These are phyloP conservation scores for Albophoma yamanashiensis DNA, from an alignment of 2,329 filamentous ascomycete species.

Conservation along the genomic window DNA sequence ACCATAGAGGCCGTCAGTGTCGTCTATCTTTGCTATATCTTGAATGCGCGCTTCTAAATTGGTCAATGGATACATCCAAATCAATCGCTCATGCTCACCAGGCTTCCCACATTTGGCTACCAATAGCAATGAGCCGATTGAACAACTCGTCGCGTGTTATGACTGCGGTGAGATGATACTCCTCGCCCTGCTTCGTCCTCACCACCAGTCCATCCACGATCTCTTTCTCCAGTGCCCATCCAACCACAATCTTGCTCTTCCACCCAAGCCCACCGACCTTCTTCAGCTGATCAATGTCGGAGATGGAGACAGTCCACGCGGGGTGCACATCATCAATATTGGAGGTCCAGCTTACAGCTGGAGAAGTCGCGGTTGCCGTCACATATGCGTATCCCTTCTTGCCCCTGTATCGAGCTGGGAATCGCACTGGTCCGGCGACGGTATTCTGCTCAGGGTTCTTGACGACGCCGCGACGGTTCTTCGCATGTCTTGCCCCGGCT, in stretches of 20 bases:
- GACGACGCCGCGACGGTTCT: slow-evolving; percentile 62
- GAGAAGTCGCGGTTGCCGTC: slow-evolving; percentile 53
- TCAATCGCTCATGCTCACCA: no score
- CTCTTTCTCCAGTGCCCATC: slow-evolving; percentile 65
- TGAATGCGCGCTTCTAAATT: no score
- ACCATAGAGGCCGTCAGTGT: no score
- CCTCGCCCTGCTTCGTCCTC: slow-evolving; percentile 42
- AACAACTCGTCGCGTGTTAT: slow-evolving; percentile 67
- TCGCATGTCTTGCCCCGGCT: slow-evolving; percentile 45
- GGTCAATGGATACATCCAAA: not conserved
- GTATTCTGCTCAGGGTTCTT: slow-evolving; percentile 27
- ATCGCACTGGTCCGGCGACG: slow-evolving; percentile 61
- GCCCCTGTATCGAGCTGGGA: slow-evolving; percentile 60
- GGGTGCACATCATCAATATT: slow-evolving; percentile 46
- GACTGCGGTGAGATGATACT: slow-evolving; percentile 59
- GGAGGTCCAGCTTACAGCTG: slow-evolving; percentile 54
- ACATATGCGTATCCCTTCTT: slow-evolving; percentile 65
- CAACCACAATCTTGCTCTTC: slow-evolving; percentile 75
- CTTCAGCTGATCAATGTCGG: slow-evolving; percentile 61
- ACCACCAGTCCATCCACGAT: slow-evolving; percentile 68
- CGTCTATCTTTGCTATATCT: not conserved
- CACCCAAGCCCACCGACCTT: slow-evolving; percentile 76
- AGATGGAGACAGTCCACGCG: slow-evolving; percentile 58
- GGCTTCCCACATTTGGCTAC: slow-evolving; percentile 73
- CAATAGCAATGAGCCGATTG: slow-evolving; percentile 64